Evolutionary conservation across 2,329 filamentous ascomycete genomes (phyloP).

Genomic region (Paecilomyces sp.): DNA sequence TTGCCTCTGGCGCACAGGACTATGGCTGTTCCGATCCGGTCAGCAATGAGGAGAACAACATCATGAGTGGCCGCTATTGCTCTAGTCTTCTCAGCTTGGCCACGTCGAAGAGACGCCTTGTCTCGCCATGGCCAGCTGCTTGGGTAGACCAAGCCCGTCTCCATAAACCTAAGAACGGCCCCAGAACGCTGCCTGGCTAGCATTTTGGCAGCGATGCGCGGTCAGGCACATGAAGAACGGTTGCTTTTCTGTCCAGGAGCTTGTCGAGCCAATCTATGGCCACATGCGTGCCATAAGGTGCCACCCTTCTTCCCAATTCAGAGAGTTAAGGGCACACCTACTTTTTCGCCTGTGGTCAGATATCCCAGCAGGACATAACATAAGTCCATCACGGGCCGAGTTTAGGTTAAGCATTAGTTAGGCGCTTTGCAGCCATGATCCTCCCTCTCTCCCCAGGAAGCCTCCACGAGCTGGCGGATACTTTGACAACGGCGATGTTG

Average conservation of each 20-base stretch:
- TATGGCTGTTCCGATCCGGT: conserved; percentile 2
- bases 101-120: conserved; percentile 20
- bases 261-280: neutral
- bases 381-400: neutral
- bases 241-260: neutral
- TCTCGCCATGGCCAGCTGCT: neutral
- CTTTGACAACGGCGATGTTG: neutral
- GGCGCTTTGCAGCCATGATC: neutral
- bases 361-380: neutral
- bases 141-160: neutral
- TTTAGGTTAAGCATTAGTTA: neutral
- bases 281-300: neutral
- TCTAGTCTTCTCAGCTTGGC: conserved; percentile 17
- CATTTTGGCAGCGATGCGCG: neutral
- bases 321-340: neutral
- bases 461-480: neutral
- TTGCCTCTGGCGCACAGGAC: neutral
- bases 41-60: conserved; percentile 5
- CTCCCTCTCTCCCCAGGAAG: neutral
- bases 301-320: neutral
- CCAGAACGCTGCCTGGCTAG: conserved; percentile 1
- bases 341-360: neutral
- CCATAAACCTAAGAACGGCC: neutral
- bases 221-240: neutral
- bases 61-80: conserved; percentile 14